These are phyloP conservation scores for Apiospora sp. DNA, from an alignment of 2,329 filamentous ascomycete species.

Conservation along the genomic window DNA sequence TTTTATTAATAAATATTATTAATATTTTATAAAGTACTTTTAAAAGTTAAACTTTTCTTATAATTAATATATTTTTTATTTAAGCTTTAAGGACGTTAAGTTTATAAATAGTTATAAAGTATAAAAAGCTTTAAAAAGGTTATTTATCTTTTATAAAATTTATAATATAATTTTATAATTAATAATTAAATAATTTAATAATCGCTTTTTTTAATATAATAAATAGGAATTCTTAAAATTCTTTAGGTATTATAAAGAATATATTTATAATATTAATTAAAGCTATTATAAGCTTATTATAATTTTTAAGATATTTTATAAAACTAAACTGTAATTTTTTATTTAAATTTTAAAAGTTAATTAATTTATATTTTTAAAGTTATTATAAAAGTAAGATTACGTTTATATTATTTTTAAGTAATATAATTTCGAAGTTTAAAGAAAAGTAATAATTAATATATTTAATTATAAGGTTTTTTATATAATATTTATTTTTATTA, in stretches of 20 bases:
- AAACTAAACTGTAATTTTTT: too few relatives aligned
- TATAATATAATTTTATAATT: not conserved
- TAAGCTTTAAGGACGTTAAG: not conserved
- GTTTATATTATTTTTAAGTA: not conserved
- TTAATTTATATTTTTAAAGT: not conserved
- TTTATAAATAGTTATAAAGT: constrained; percentile 3
- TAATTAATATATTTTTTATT: constrained; percentile 2
- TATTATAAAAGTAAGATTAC: not conserved
- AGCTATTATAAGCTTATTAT: not conserved
- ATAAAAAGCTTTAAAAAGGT: not conserved
- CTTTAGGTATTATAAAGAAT: not conserved
- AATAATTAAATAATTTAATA: not conserved
- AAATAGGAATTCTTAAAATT: not conserved
- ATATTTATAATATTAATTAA: too few relatives aligned
- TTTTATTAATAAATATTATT: constrained; percentile 9
- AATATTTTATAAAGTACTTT: not conserved
- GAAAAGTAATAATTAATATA: too few relatives aligned
- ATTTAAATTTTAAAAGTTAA: not conserved
- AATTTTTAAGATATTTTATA: not conserved
- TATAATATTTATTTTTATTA: too few relatives aligned
- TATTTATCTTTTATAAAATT: not conserved
- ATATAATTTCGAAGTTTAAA: too few relatives aligned
- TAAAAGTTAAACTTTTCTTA: not conserved
- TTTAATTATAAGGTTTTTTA: too few relatives aligned
- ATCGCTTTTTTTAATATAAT: not conserved